Evolutionary conservation across 148 eudicot species (phyloP), one percentile per base, ranked within the genome.

Genomic region (Pouteria glomerata): DNA sequence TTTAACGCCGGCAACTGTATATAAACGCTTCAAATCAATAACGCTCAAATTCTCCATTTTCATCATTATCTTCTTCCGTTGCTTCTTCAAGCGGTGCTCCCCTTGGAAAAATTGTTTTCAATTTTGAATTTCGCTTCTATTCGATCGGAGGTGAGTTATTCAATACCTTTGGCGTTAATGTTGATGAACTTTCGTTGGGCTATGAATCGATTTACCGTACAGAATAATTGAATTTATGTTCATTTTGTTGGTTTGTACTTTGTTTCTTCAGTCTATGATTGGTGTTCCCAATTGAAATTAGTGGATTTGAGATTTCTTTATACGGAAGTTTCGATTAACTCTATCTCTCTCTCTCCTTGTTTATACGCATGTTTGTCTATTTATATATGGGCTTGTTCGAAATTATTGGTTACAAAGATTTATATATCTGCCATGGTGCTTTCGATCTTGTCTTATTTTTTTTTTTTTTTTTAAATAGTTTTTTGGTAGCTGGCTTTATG

Each of bases 231-330:
- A 21, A 39, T 52, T 8, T 27, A 26, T 33, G 23, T 31, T 3
- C 7, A 52, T 73, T 35, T 41, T 8, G 24, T 24, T 42, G 72
- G 24, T 30, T 18, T 69, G 51, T 48, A 34, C 23, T 12, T 58
- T 26, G 30, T 34, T 53, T 56, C n/a, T 34, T 19, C 8, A 4
- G 30, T 56, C 0, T 39, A 24, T 24, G 33, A 7, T 34, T 1
- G 31, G 33, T n/a, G 60, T 7, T 34, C n/a, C 45, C 16, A 21
- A 34, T 60, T 68, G 31, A 16, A 23, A 52, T 23, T 33, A 3
- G 72, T 34, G 31, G 66, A 69, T 78, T 60, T 73, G 60, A 56
- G 59, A 69, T 79, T 79, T 52, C 78, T 79, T 79, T 12, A 15
- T 19, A 44, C 52, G 1, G 2, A 74, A 63, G 78, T 63, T 74